phyloP scores from a whole-genome alignment of 805 yeast genomes.

The Candida ficus region DNA sequence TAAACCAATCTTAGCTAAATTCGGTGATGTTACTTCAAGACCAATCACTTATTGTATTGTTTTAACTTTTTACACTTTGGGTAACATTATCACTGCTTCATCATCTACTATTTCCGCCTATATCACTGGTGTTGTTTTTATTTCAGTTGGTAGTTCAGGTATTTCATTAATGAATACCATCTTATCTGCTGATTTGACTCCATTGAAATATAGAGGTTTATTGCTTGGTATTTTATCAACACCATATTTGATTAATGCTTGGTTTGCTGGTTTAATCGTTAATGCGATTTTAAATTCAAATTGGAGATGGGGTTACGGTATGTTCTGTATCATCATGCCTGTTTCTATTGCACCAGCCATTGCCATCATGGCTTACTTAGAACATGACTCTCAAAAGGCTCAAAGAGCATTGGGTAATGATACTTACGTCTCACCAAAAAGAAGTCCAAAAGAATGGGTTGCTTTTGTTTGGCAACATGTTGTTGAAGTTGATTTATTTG shows the following conservation, averaged over 20 bases:
- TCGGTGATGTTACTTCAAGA: slow-evolving; percentile 37
- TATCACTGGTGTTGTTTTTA: slow-evolving; percentile 32
- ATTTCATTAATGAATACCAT: slow-evolving; percentile 29
- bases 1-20: slow-evolving; percentile 35
- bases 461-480: slow-evolving; percentile 13
- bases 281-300: slow-evolving; percentile 15
- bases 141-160: slow-evolving; percentile 34
- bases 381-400: slow-evolving; percentile 26
- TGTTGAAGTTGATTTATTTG: slow-evolving; percentile 36
- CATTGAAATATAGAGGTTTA: slow-evolving; percentile 34
- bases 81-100: slow-evolving; percentile 33
- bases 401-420: too few species aligned
- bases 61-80: slow-evolving; percentile 29
- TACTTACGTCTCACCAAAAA: too few species aligned
- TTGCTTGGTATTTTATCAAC: slow-evolving; percentile 30
- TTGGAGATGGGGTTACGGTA: slow-evolving; percentile 54
- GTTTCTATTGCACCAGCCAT: slow-evolving; percentile 33
- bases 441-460: too few species aligned
- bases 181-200: slow-evolving; percentile 34
- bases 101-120: slow-evolving; percentile 31
- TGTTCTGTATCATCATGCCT: slow-evolving; percentile 43
- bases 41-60: slow-evolving; percentile 31
- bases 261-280: slow-evolving; percentile 38
- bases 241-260: slow-evolving; percentile 37
- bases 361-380: slow-evolving; percentile 28